Evolutionary conservation across 148 eudicot species (phyloP).

Genomic region (Polygonum maritimum): DNA sequence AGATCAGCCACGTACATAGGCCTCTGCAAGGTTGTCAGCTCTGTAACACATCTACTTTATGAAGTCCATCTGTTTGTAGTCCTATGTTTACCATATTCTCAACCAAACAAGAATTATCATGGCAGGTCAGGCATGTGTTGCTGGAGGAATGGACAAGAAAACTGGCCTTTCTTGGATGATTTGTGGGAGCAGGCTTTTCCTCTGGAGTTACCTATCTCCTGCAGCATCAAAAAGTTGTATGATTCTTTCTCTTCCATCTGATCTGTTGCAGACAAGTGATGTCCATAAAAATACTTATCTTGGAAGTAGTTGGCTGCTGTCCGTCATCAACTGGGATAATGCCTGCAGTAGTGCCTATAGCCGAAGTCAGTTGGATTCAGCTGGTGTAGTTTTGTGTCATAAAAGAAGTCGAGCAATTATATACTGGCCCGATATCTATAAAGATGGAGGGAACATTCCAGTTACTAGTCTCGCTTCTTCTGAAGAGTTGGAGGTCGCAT

Average conservation of each 20-base stretch:
- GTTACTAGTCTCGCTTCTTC: constrained; percentile 32
- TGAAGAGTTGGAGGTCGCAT: constrained; percentile 32
- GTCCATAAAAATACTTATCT: constrained; percentile 21
- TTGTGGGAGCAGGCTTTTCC: constrained; percentile 61
- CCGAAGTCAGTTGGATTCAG: constrained; percentile 37
- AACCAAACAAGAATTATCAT: constrained; percentile 9
- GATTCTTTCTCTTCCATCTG: constrained; percentile 58
- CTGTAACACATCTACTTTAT: not conserved
- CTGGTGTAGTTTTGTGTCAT: constrained; percentile 68
- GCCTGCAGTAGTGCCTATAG: constrained; percentile 20
- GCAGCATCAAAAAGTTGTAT: constrained; percentile 70
- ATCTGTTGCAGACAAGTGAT: constrained; percentile 25
- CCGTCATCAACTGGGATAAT: constrained; percentile 52
- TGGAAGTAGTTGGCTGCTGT: constrained; percentile 56
- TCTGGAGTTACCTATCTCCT: constrained; percentile 72
- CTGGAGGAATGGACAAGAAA: constrained; percentile 92
- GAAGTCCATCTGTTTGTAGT: not conserved
- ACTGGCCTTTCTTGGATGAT: constrained; percentile 78
- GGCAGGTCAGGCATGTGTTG: constrained; percentile 50
- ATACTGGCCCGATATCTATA: constrained; percentile 79
- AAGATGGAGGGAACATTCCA: constrained; percentile 32
- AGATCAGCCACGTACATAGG: constrained; percentile 35
- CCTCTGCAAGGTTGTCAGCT: constrained; percentile 44
- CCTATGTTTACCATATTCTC: not conserved
- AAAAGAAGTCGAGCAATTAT: constrained; percentile 41